phyloP scores from a whole-genome alignment of 345 rosid genomes.

The Arabidopsis arenosa region DNA sequence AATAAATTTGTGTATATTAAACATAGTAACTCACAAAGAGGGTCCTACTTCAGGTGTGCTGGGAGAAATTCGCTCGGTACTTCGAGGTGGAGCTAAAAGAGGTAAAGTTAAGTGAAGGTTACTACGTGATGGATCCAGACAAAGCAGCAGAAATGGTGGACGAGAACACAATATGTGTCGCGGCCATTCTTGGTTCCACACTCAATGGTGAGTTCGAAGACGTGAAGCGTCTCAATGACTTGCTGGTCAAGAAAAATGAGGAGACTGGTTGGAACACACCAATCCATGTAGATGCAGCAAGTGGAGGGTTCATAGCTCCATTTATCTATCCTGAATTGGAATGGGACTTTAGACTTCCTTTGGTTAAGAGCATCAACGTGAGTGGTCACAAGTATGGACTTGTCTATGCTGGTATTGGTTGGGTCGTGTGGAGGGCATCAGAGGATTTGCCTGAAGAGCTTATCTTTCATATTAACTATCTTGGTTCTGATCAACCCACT shows the following conservation, averaged over 20 bases:
- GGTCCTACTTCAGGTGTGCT: slow-evolving; percentile 57
- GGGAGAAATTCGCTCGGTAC: slow-evolving; percentile 96
- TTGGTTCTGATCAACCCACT: slow-evolving; percentile 94
- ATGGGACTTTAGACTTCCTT: slow-evolving; percentile 92
- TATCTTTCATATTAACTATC: slow-evolving; percentile 92
- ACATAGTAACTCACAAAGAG: background rate
- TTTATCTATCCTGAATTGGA: slow-evolving; percentile 87
- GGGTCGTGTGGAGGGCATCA: slow-evolving; percentile 89
- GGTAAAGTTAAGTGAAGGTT: slow-evolving; percentile 83
- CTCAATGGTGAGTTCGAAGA: slow-evolving; percentile 97
- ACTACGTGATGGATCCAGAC: slow-evolving; percentile 94
- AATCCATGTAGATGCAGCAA: slow-evolving; percentile 93
- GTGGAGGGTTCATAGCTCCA: slow-evolving; percentile 97
- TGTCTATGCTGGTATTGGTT: slow-evolving; percentile 95
- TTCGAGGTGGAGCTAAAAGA: slow-evolving; percentile 94
- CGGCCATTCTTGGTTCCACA: slow-evolving; percentile 90
- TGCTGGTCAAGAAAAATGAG: slow-evolving; percentile 68
- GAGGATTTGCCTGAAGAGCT: slow-evolving; percentile 93
- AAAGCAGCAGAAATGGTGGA: slow-evolving; percentile 94
- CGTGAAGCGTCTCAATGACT: slow-evolving; percentile 82
- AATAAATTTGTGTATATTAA: background rate
- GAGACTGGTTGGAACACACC: slow-evolving; percentile 96
- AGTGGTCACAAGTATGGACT: slow-evolving; percentile 94
- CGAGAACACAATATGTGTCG: slow-evolving; percentile 97
- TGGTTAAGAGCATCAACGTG: slow-evolving; percentile 89